A percentile compares a stretch with the other conserved stretches of the same genome.
These are phyloP conservation scores for Beverwykella pulmonaria DNA, from an alignment of 495 filamentous ascomycete species.

Conservation along the genomic window DNA sequence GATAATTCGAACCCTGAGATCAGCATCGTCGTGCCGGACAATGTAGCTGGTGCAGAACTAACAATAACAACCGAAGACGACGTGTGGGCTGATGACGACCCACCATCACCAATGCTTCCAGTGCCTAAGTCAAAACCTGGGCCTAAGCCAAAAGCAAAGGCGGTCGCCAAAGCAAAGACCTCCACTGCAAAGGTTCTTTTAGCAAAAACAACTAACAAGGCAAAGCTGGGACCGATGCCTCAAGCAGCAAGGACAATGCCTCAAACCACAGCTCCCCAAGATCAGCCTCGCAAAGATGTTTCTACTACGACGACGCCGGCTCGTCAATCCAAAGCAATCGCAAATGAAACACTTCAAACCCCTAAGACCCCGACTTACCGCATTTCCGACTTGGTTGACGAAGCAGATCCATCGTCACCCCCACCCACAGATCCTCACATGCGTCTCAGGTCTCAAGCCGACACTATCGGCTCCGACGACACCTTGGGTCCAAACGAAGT, in stretches of 20 bases:
- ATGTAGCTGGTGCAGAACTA: not conserved
- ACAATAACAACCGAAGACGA: not conserved
- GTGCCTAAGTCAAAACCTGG: slow-evolving; percentile 9
- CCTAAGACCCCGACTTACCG: slow-evolving; percentile 22
- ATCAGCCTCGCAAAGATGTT: slow-evolving; percentile 13
- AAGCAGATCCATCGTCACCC: slow-evolving; percentile 29
- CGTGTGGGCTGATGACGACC: slow-evolving; percentile 29
- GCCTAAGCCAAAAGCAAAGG: slow-evolving; percentile 15
- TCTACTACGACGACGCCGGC: slow-evolving; percentile 9
- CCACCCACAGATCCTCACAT: slow-evolving; percentile 37
- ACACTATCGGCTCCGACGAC: slow-evolving; percentile 34
- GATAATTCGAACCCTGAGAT: not conserved
- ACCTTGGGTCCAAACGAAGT: slow-evolving; percentile 3
- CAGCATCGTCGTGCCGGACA: slow-evolving; percentile 18
- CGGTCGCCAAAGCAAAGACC: not conserved
- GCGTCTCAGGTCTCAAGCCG: slow-evolving; percentile 32
- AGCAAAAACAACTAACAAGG: not conserved
- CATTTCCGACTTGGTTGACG: slow-evolving; percentile 22
- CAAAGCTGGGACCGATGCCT: slow-evolving; percentile 9
- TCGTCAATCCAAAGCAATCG: not conserved
- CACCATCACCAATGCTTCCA: slow-evolving; percentile 15
- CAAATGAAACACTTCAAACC: not conserved
- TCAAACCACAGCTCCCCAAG: slow-evolving; percentile 3
- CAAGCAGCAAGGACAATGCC: slow-evolving; percentile 21
- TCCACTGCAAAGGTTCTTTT: not conserved